Evolutionary conservation across 2,329 filamentous ascomycete species (phyloP), one percentile per base, ranked within the genome.

Genomic region (Colletotrichum sansevieriae): DNA sequence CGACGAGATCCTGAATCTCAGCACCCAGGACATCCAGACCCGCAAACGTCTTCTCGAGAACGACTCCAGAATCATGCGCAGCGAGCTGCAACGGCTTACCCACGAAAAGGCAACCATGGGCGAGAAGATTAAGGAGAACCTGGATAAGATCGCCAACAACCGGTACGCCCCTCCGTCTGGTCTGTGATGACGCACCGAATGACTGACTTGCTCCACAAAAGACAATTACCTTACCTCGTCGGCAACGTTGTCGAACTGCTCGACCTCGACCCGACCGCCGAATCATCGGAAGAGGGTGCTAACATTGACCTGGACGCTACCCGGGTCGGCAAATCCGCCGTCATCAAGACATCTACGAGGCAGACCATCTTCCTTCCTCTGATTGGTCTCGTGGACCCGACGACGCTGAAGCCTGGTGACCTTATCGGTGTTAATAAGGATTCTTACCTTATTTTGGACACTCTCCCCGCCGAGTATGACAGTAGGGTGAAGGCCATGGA

Each of bases 401-500:
- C 98, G 77, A 93, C 93, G 78, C 88, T 99, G 67, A 98, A 97
- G 85, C 96, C 96, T 2, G 95, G 91, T 75, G 97, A 99, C 77
- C 87, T 99, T 55, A 99, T 99, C 71, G 96, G 96, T 81, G 95
- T 99, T 67, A 98, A 99, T 81, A 99, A 99, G 84, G 97, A 99
- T 77, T 98, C 95, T 67, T 99, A 99, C 79, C 90, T 99, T 41
- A 93, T 99, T 73, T 88, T 99, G 66, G 97, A 99, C 78, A 99
- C 96, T 25, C 86, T 99, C 73, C 96, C 96, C 1, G 96, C 96
- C 54, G 97, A 99, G 81, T 99, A 99, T 78, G 96, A 99, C 79
- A 98, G 95, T 83, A 90, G 96, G 80, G 96, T 99, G 73, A 99
- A 99, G 85, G 97, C 97, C 41, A 99, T 99, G 96, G 97, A 99